These are phyloP conservation scores for Fusarium sublunatum DNA, from an alignment of 2,329 filamentous ascomycete genomes.

Conservation along the genomic window DNA sequence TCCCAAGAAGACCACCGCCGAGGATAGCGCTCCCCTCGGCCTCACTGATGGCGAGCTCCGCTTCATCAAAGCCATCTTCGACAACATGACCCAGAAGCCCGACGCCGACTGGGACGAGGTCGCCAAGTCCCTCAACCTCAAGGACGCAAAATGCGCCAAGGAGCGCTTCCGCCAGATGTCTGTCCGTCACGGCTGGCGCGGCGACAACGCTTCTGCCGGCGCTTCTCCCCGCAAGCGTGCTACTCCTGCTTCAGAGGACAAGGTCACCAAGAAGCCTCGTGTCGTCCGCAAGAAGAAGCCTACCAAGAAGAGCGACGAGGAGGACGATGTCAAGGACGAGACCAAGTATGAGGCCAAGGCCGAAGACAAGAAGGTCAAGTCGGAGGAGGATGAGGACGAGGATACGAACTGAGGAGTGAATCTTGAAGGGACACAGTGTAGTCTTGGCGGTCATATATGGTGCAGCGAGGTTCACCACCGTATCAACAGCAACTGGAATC, in stretches of 20 bases:
- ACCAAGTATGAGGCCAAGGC: conserved; percentile 7
- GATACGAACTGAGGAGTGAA: conserved; percentile 5
- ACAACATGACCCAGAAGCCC: conserved; percentile 55
- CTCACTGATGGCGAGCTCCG: conserved; percentile 52
- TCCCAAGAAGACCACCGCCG: conserved; percentile 47
- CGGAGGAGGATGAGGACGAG: conserved; percentile 3
- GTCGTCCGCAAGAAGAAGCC: conserved; percentile 50
- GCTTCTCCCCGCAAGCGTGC: conserved; percentile 48
- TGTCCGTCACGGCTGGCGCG: conserved; percentile 55
- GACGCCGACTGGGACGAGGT: conserved; percentile 57
- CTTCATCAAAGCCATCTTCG: conserved; percentile 56
- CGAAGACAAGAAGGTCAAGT: conserved; percentile 23
- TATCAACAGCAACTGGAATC: not conserved
- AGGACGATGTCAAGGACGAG: conserved; percentile 40
- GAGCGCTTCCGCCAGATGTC: conserved; percentile 57
- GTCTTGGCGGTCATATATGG: not conserved
- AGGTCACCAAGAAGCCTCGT: conserved; percentile 50
- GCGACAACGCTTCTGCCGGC: conserved; percentile 18
- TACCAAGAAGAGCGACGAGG: conserved; percentile 46
- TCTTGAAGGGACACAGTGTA: not conserved
- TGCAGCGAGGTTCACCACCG: not conserved
- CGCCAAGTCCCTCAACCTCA: conserved; percentile 52
- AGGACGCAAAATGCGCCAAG: conserved; percentile 56
- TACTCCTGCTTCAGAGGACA: conserved; percentile 35
- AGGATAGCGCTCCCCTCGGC: conserved; percentile 36